These are phyloP conservation scores for Vaccinium corymbosum DNA, from an alignment of 148 eudicot genomes.

Conservation along the genomic window DNA sequence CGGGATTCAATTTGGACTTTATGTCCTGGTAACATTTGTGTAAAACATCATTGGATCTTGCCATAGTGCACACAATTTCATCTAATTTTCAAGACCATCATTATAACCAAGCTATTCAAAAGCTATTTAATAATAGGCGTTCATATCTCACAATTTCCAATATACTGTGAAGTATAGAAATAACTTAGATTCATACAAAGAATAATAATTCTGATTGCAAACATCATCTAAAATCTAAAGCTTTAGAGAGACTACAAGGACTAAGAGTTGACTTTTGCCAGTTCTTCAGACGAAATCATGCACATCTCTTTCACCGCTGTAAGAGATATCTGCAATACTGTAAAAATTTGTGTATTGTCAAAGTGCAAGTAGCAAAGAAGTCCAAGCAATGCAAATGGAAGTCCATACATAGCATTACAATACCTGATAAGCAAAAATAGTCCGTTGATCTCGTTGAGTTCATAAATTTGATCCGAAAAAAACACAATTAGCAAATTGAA, in stretches of 20 bases:
- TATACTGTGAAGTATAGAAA: background rate
- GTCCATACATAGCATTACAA: background rate
- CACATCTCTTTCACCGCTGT: constrained; percentile 91
- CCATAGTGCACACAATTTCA: too few species aligned
- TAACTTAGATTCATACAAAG: background rate
- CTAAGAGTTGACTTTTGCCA: constrained; percentile 57
- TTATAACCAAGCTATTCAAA: too few species aligned
- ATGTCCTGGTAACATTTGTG: too few species aligned
- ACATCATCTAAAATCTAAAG: background rate
- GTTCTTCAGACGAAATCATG: constrained; percentile 82
- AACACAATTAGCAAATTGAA: too few species aligned
- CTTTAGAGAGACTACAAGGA: background rate
- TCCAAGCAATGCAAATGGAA: constrained; percentile 5
- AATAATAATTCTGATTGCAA: background rate
- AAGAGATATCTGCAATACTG: constrained; percentile 53
- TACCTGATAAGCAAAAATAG: constrained; percentile 97
- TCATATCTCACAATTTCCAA: too few species aligned
- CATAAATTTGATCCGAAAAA: too few species aligned
- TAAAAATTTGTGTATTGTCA: constrained; percentile 1
- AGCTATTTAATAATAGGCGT: too few species aligned
- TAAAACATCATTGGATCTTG: too few species aligned
- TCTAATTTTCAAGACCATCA: too few species aligned
- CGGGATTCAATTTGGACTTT: too few species aligned
- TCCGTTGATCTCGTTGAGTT: constrained; percentile 82
- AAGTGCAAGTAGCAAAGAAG: constrained; percentile 5